Evolutionary conservation across 106 monocot species (phyloP), one percentile per base, ranked within the genome.

Genomic region (Platanthera zijinensis): DNA sequence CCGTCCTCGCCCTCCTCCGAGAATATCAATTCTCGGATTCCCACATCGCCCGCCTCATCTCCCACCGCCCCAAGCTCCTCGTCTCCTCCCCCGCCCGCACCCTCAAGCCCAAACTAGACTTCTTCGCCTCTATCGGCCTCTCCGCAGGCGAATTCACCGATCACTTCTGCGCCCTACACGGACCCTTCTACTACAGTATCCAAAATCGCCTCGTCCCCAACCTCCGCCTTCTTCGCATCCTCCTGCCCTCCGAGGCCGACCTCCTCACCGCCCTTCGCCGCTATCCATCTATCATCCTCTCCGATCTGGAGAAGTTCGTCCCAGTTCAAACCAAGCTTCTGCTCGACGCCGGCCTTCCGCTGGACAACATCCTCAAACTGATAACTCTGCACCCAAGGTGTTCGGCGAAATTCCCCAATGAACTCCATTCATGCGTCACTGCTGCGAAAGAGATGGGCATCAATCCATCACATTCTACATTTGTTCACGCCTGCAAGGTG

Each of bases 81-180:
- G 39, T 57, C 66, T 10, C 77, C 77, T 47, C 73, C 57, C 79
- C 85, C 11, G 51, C 19, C 52, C 72, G 50, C 10, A 82, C 50
- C 47, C 46, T 90, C 50, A 76, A 74, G 57, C 87, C 87, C 73
- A 90, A 90, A 67, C 45, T 90, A 14, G 82, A 84, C n/a, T 83
- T 84, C 70, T 74, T 76, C 79, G 50, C 54, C 11, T 8, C 46
- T 32, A 7, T 84, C 10, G 86, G 88, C 21, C 69, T 86, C 53
- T 53, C 77, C 5, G 73, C 17, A 7, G 6, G 50, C 17, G 50
- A 67, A 30, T 73, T 88, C 63, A 7, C 72, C 15, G 48, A 68
- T 8, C 17, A 77, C 70, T 2, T 85, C 76, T 10, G 71, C n/a
- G 11, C 50, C 39, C 14, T n/a, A 51, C 73, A 78, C 14, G 7